Evolutionary conservation across 225 moss, liverwort and hornwort genomes (phyloP).

Genomic region (Physcomitrium patens): DNA sequence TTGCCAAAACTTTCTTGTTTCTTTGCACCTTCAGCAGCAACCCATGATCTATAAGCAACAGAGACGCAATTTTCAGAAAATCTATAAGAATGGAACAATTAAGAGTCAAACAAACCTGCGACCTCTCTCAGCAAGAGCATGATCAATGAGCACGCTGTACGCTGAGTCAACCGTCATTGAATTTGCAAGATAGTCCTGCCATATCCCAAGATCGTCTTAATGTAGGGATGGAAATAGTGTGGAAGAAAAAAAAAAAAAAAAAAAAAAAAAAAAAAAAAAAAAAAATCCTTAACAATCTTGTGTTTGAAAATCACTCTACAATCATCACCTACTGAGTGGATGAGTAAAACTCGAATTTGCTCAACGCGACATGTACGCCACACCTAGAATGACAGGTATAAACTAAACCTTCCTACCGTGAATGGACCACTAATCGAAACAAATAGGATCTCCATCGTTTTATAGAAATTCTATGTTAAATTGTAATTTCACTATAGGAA

Average conservation of each 20-base stretch:
- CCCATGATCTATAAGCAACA: not conserved
- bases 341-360: not conserved
- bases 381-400: not conserved
- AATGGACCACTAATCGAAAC: not conserved
- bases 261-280: too few relatives aligned
- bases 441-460: not conserved
- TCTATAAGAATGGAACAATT: not conserved
- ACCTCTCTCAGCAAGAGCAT: slow-evolving; percentile 94
- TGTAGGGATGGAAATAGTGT: not conserved
- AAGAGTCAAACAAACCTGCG: slow-evolving; percentile 71
- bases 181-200: slow-evolving; percentile 98
- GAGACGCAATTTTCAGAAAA: not conserved
- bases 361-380: not conserved
- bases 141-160: slow-evolving; percentile 89
- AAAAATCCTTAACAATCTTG: not conserved
- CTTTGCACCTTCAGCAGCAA: slow-evolving; percentile 1
- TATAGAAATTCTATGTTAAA: not conserved
- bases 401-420: not conserved
- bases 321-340: not conserved
- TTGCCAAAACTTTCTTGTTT: not conserved
- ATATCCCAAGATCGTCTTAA: slow-evolving; percentile 20
- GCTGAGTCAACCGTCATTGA: slow-evolving; percentile 94
- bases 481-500: not conserved
- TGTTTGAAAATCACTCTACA: not conserved
- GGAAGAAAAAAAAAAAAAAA: too few relatives aligned